Evolutionary conservation across 768 basidiomycete genomes (phyloP), one percentile per base, ranked within the genome.

Genomic region (Hortiboletus campestris): DNA sequence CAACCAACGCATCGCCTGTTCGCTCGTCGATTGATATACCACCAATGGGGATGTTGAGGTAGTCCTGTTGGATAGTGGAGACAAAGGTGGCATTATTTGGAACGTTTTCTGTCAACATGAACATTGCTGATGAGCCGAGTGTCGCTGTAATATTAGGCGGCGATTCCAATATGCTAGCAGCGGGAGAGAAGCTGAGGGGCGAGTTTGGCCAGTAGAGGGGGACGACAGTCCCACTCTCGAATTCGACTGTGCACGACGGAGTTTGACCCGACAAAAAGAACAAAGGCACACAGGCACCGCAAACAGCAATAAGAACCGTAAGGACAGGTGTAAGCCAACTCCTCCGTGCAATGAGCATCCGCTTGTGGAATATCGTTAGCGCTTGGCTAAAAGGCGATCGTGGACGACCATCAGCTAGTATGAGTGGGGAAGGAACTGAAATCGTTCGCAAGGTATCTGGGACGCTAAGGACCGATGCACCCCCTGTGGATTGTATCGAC

Each of bases 341-440:
- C 39, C 85, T 78, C 20, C 81, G 80, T 1, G 81, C 74, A 46
- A 91, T 79, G 22, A 90, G 72, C 6, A 74, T 64, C 4, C 90
- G 84, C 67, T 92, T 91, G 61, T 83, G 75, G 73, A 89, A 84
- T 52, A 92, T 87, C 0, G 87, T 89, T 51, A 83, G 68, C 1
- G 88, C 85, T 65, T 91, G 89, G 20, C 72, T 72, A 57, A 86
- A 73, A 7, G 85, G 82, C 3, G 83, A 82, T 12, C 79, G 76
- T 29, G 76, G 62, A 9, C 80, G 76, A 9, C 86, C 86, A 46
- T 74, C 76, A 2, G 75, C 60, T 57, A 84, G 67, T 2, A 49
- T 60, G n/a, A 64, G 60, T 35, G 59, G 53, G 34, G 44, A 32
- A 9, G 60, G 46, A 10, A 31, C 40, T n/a, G 44, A 19, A 31